A percentile compares a stretch with the other conserved stretches of the same genome.
Conservation (phyloP, 305 asterid species). For the Petunia hybrid region DNA sequence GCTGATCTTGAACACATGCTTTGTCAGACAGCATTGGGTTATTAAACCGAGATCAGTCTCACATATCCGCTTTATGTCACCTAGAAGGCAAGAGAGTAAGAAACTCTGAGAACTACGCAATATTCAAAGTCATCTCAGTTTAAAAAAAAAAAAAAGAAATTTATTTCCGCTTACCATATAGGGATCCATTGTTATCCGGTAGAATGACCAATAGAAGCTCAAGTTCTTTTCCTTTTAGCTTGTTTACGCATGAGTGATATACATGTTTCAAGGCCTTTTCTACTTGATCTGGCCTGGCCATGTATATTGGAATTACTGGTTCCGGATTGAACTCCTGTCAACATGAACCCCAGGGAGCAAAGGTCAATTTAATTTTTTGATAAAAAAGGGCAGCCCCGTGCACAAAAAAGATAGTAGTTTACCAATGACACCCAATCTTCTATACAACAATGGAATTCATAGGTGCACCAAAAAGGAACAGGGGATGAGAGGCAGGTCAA, state of each 20-base stretch:
- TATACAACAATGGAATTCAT: too few species aligned
- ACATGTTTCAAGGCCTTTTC: slow-evolving; percentile 96
- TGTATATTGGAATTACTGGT: slow-evolving; percentile 86
- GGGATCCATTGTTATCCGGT: slow-evolving; percentile 93
- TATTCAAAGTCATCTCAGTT: background rate
- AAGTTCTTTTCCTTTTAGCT: slow-evolving; percentile 90
- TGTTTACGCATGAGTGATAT: slow-evolving; percentile 74
- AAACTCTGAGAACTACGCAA: background rate
- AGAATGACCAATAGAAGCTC: slow-evolving; percentile 91
- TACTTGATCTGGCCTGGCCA: slow-evolving; percentile 90
- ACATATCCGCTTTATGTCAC: slow-evolving; percentile 94
- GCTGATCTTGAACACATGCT: slow-evolving; percentile 94
- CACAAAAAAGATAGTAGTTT: too few species aligned
- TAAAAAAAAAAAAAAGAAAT: background rate
- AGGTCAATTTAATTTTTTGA: slow-evolving; percentile 8
- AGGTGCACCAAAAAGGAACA: background rate
- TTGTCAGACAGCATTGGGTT: slow-evolving; percentile 97
- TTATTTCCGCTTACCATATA: slow-evolving; percentile 65
- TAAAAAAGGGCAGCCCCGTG: background rate
- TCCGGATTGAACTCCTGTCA: slow-evolving; percentile 84
- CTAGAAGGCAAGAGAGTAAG: slow-evolving; percentile 39
- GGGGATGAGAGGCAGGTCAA: background rate
- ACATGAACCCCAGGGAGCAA: background rate
- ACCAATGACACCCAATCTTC: too few species aligned
- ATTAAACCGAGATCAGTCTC: slow-evolving; percentile 97